Evolutionary conservation across 345 rosid species (phyloP), one percentile per base, ranked within the genome.

Genomic region (Lepidium sativum): DNA sequence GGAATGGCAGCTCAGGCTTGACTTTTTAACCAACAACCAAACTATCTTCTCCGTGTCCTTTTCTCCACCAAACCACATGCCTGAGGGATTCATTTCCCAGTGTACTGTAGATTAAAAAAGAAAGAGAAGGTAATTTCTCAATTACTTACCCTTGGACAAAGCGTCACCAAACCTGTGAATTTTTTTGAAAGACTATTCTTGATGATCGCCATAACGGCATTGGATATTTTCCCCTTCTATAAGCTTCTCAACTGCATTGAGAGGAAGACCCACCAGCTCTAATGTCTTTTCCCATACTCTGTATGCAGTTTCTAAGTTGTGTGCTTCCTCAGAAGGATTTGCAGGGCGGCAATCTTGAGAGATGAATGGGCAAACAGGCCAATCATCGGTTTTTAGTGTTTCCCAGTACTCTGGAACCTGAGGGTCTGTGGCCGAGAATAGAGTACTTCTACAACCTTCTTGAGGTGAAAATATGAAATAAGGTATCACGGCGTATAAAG

Each of bases 361-460:
- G 56, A 94, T 83, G 71, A 86, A 90, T n/a, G 97, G 87, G 66
- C 97, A 88, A 45, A 82, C 96, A 60, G 97, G 97, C 92, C 89
- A 85, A 11, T 88, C 95, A 55, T 90, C 96, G 4, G 84, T 72
- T 81, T 85, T 88, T 61, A 90, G 74, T 49, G 80, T 66, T 57
- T 90, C 96, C 55, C 97, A 88, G 62, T 88, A 88, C 69, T 90
- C 99, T 8, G 91, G 79, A 67, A 94, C 68, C 83, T 88, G 96
- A 74, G 97, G 96, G 80, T 90, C 96, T 5, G 97, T 90, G 14
- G 99, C 97, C 17, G 97, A 67, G 79, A 94, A 90, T 15, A 94
- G 92, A 12, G 95, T 44, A 66, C 99, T 94, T 75, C 99, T 78
- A 25, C 92, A 81, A 68, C 99, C 99, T 82, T 94, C 99, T 77